phyloP scores from a whole-genome alignment of 257 asterid species.

The Solanum tarapatanum region DNA sequence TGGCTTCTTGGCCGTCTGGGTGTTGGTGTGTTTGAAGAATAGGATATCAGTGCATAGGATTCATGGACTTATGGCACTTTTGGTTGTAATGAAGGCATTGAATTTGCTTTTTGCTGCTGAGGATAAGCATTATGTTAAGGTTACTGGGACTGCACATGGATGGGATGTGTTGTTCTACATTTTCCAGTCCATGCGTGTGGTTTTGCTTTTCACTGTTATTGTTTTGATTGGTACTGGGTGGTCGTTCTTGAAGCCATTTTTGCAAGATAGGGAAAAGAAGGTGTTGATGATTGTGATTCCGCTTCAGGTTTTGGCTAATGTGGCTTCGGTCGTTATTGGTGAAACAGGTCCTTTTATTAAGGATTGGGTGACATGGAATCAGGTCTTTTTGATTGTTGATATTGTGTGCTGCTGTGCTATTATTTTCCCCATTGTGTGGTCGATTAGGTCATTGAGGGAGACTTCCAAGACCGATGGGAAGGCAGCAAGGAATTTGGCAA shows the following conservation, averaged over 20 bases:
- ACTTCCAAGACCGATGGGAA: conserved; percentile 95
- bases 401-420: conserved; percentile 85
- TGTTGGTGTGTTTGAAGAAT: conserved; percentile 34
- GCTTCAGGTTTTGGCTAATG: conserved; percentile 78
- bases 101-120: conserved; percentile 82
- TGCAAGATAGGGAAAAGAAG: conserved; percentile 92
- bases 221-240: conserved; percentile 87
- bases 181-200: conserved; percentile 81
- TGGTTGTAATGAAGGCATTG: conserved; percentile 77
- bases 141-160: conserved; percentile 91
- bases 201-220: conserved; percentile 74
- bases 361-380: conserved; percentile 97
- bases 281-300: conserved; percentile 98
- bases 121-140: conserved; percentile 92
- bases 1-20: conserved; percentile 59
- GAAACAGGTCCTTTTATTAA: conserved; percentile 92
- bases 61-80: conserved; percentile 65
- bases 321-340: conserved; percentile 87
- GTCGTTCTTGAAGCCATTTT: conserved; percentile 84
- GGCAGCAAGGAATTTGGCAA: conserved; percentile 90
- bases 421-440: conserved; percentile 95
- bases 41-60: conserved; percentile 73
- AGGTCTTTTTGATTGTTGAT: conserved; percentile 82
- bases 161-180: conserved; percentile 96
- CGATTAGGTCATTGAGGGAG: conserved; percentile 90